phyloP scores from a whole-genome alignment of 2,329 filamentous ascomycete species.

The Aspergillus sp. region DNA sequence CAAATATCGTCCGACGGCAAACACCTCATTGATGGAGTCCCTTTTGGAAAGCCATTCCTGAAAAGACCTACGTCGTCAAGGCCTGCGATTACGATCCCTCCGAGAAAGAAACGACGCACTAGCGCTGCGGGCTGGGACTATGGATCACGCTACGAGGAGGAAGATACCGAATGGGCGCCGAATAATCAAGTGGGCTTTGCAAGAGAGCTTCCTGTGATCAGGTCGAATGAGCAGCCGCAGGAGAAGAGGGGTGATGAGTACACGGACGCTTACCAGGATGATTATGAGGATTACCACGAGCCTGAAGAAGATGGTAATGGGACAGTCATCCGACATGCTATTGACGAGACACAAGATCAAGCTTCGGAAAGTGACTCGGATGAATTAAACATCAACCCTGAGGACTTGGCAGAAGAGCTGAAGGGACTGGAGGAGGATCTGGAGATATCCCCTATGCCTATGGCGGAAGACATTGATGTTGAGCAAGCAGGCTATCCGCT shows the following conservation, averaged over 20 bases:
- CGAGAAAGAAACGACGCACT: constrained; percentile 66
- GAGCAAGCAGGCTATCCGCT: constrained; percentile 16
- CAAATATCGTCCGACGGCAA: constrained; percentile 79
- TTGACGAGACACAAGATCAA: constrained; percentile 29
- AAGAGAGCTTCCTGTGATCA: constrained; percentile 30
- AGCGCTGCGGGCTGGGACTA: constrained; percentile 31
- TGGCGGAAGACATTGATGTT: constrained; percentile 21
- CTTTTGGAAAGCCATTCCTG: constrained; percentile 75
- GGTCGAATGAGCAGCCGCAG: constrained; percentile 13
- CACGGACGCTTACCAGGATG: constrained; percentile 30
- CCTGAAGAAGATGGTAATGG: constrained; percentile 32
- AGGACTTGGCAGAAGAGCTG: constrained; percentile 49
- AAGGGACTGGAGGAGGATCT: constrained; percentile 48
- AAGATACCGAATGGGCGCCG: constrained; percentile 35
- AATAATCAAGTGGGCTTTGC: constrained; percentile 21
- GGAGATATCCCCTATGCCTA: constrained; percentile 29
- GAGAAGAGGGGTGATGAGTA: constrained; percentile 33
- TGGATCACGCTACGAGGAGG: constrained; percentile 30
- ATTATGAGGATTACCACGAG: constrained; percentile 27
- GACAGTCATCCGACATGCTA: constrained; percentile 38
- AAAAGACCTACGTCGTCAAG: constrained; percentile 58
- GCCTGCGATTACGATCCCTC: constrained; percentile 70
- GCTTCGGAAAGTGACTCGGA: constrained; percentile 34
- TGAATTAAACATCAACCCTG: constrained; percentile 34
- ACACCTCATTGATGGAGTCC: constrained; percentile 80